Evolutionary conservation across 192 early-diverging fungal genomes (phyloP), one percentile per base, ranked within the genome.

Genomic region (Jimgerdemannia lactiflua): DNA sequence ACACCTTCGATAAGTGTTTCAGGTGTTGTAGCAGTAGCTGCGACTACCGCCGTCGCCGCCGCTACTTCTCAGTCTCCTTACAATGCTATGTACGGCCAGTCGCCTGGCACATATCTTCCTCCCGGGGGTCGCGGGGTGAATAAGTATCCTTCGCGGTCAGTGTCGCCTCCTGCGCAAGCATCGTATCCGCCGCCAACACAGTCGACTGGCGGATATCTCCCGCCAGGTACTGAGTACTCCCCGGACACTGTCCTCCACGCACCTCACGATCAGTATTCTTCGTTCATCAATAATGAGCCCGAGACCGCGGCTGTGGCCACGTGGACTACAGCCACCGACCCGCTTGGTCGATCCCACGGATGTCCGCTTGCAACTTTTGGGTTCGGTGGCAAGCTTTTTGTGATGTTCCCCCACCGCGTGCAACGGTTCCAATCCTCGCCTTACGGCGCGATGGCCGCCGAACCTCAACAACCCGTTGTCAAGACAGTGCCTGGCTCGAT

Each of bases 301-400:
- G 29, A 75, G 11, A 8, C 20, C 42, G 43, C 14, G 43, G 40
- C 42, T 43, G 29, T 20, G 68, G 66, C 44, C 49, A 64, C 49
- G 68, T 20, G 20, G 64, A 63, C 66, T 3, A n/a, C n/a, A 4
- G 69, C 18, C 18, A 69, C 77, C 54, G 84, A 84, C 70, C 84
- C 84, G 39, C 70, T 89, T 19, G 73, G 80, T 14, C 80, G 87
- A 63, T 67, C 74, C 65, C 73, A 81, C 64, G 87, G 87, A 9
- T 86, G 85, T 41, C 92, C 92, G 3, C 70, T 94, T 40, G 80
- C 89, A 18, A 82, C 91, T 0, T 92, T 94, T 80, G 92, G 92
- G n/a, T 92, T 94, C 83, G 92, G 92, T 71, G 92, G 92, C 40
- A 82, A 85, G 67, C 75, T 94, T n/a, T 80, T 87, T 65, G 86